phyloP scores from a whole-genome alignment of 495 filamentous ascomycete species.

The Apiosordaria backusii region DNA sequence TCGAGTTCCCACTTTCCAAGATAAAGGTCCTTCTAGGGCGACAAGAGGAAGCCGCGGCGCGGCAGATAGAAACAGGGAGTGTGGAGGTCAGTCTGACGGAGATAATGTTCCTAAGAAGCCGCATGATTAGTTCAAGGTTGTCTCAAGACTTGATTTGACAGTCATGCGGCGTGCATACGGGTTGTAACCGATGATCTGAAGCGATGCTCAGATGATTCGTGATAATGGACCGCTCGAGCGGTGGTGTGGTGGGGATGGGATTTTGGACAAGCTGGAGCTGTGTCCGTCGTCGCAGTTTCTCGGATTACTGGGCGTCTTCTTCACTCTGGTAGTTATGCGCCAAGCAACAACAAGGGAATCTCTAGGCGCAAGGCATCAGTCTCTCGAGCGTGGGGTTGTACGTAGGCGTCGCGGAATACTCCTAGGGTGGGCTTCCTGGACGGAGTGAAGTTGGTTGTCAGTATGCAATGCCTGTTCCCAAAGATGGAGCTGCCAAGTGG shows the following conservation, averaged over 20 bases:
- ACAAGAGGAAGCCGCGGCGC: not conserved
- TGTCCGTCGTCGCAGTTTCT: not conserved
- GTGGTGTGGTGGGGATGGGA: not conserved
- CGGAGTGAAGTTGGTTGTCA: not conserved
- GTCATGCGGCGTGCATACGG: constrained; percentile 16
- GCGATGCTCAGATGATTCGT: constrained; percentile 18
- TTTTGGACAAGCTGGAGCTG: not conserved
- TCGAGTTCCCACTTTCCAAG: not conserved
- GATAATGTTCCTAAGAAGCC: constrained; percentile 1
- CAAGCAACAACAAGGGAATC: not conserved
- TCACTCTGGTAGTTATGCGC: not conserved
- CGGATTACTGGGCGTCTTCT: not conserved
- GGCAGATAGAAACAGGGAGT: not conserved
- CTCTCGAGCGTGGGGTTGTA: not conserved
- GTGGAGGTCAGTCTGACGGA: not conserved
- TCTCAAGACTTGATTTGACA: not conserved
- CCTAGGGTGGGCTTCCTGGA: not conserved
- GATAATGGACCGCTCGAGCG: not conserved
- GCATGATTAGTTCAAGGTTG: constrained; percentile 1
- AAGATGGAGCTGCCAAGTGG: not conserved
- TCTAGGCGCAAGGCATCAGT: not conserved
- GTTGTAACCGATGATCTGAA: constrained; percentile 7
- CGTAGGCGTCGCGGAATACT: not conserved
- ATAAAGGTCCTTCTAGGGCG: not conserved
- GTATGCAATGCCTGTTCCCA: not conserved